Base-by-base conservation (phyloP, 2,329 filamentous ascomycete species). In the Pezicula carpinea region DNA sequence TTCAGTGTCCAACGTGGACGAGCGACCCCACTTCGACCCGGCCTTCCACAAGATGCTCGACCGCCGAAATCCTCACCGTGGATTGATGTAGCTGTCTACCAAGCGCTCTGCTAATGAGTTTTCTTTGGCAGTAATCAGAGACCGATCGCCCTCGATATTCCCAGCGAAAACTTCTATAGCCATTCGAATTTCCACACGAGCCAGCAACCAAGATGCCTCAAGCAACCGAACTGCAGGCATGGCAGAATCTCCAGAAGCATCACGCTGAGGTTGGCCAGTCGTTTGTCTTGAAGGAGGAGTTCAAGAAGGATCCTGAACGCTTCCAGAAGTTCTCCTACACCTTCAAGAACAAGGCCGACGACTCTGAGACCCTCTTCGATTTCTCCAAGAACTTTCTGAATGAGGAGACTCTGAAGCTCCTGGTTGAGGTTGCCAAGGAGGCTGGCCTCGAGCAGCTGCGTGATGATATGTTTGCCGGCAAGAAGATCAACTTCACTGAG, bases 401-500 rank as follows among this genome's bases (percentile, higher is more conserved):
- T 53, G 88, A 96, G 59, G 91, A 97, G 72, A 97, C 92, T 4
- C 76, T 97, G 43, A 77, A 85, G 56, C 79, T 96, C 42, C 80
- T 99, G 45, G 77, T 95, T 61, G 85, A 95, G 75, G 83, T 99
- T 22, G 93, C 93, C 54, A 85, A 91, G 71, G 87, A 97, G 73
- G 90, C 92, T 56, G 85, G 85, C 58, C 71, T 99, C 33, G 91
- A 96, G 76, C 80, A 95, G 76, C 88, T 96, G 67, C 87, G 93
- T 55, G 92, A 99, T 81, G 84, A 85, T 65, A 96, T 99, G 91
- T 99, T 99, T 72, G 84, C 83, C 49, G 93, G 93, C 60, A 89
- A 97, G 66, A 92, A 95, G 80, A 97, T 99, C 78, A 99, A 99
- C 81, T 96, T 96, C 74, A 99, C 93, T 51, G 93, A 99, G 77